Evolutionary conservation across 768 basidiomycete species (phyloP).

Genomic region (Lactarius quietus): DNA sequence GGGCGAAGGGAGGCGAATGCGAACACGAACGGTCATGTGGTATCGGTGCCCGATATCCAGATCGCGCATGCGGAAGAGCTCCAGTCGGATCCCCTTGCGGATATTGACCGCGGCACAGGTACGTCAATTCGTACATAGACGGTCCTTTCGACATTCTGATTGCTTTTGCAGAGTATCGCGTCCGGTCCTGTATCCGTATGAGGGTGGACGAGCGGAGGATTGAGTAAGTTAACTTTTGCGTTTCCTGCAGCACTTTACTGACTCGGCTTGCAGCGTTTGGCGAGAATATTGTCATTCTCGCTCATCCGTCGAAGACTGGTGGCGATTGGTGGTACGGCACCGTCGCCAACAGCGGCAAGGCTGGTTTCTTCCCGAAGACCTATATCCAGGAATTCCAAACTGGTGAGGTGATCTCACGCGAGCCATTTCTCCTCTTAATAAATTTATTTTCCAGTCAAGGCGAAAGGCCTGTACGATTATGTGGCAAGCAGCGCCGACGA

Average conservation of each 20-base stretch:
- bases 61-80: conserved; percentile 43
- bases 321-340: conserved; percentile 96
- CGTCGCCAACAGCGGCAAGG: conserved; percentile 54
- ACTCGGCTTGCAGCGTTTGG: conserved; percentile 55
- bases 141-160: conserved; percentile 8
- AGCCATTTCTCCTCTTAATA: conserved; percentile 14
- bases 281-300: conserved; percentile 72
- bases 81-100: conserved; percentile 53
- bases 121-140: conserved; percentile 27
- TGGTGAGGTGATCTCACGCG: conserved; percentile 45
- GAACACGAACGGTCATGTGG: no score
- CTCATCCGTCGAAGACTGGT: conserved; percentile 80
- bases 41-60: conserved; percentile 52
- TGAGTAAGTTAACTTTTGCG: conserved; percentile 52
- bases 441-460: conserved; percentile 45
- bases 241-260: conserved; percentile 14
- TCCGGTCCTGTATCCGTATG: conserved; percentile 82
- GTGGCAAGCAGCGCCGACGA: conserved; percentile 69
- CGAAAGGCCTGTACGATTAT: conserved; percentile 81
- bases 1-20: conserved; percentile 36
- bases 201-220: conserved; percentile 85
- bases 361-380: conserved; percentile 87
- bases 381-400: conserved; percentile 74
- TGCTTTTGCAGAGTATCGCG: conserved; percentile 55
- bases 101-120: conserved; percentile 68